These are phyloP conservation scores for Neonectria neomacrospora DNA, from an alignment of 2,329 filamentous ascomycete species.

Conservation along the genomic window DNA sequence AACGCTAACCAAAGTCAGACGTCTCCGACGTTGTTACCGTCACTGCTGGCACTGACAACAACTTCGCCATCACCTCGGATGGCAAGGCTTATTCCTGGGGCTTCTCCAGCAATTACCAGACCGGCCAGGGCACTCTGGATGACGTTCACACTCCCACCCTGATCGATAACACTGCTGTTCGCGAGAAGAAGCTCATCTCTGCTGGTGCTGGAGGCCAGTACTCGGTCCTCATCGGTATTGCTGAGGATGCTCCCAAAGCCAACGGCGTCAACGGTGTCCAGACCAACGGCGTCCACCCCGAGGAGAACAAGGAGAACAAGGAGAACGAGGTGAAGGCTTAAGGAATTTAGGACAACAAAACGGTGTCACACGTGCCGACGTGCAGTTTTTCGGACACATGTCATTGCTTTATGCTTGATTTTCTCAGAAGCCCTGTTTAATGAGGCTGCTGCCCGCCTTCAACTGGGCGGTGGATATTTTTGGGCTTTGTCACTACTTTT, in stretches of 20 bases:
- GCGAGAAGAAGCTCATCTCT: conserved; percentile 77
- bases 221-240: conserved; percentile 67
- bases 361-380: not conserved
- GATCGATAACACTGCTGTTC: conserved; percentile 86
- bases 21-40: conserved; percentile 65
- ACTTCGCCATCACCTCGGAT: conserved; percentile 74
- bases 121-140: conserved; percentile 80
- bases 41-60: conserved; percentile 77
- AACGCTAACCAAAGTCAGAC: conserved; percentile 41
- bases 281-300: conserved; percentile 36
- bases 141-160: conserved; percentile 81
- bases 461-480: conserved; percentile 6
- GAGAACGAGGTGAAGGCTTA: conserved; percentile 30
- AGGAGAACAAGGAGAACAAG: conserved; percentile 33
- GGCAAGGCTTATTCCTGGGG: conserved; percentile 84
- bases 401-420: conserved; percentile 14
- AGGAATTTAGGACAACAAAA: conserved; percentile 1
- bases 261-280: conserved; percentile 50
- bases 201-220: conserved; percentile 93
- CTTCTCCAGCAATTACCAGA: conserved; percentile 83
- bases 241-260: conserved; percentile 44
- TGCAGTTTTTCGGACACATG: conserved; percentile 11
- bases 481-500: conserved; percentile 17
- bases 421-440: conserved; percentile 22
- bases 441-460: conserved; percentile 12